Evolutionary conservation across 1,284 basidiomycete species (phyloP), one percentile per base, ranked within the genome.

Genomic region (Ceratobasidium sp.): DNA sequence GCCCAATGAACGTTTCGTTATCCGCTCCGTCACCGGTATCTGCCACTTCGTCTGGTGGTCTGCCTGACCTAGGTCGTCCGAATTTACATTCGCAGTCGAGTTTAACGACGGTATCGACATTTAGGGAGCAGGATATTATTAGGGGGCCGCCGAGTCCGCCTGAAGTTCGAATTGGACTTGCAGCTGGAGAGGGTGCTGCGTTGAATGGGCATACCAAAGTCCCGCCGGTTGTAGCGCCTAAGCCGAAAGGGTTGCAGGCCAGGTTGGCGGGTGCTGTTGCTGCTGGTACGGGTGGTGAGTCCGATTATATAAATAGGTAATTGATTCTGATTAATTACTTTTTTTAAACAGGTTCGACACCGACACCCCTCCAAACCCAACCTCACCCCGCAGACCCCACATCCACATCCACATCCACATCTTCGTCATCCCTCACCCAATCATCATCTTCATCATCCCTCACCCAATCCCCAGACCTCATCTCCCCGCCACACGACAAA

Each of bases 361-460:
- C 64, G 1, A 49, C 64, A 9, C 18, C 64, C 56, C 15, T 58
- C 56, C 26, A 18, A n/a, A n/a, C 3, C 26, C 33, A 33, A 33
- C 33, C 33, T 33, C 49, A n/a, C 15, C 49, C 49, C 15, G 18
- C 15, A 5, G n/a, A 15, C 18, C 49, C n/a, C 49, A 51, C 63
- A 64, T 10, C 15, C 42, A 15, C 33, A 42, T 20, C 15, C 26
- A 51, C 67, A 53, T 18, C 23, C 12, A 40, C 67, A 55, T 28
- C 53, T n/a, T 6, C 28, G 10, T 51, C 66, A 7, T 51, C 51
- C 3, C 28, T 15, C 6, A 18, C 3, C 46, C 64, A 28, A 28
- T 44, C 64, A 28, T 44, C 64, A 33, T 81, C 42, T 80, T 81
- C 18, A 79, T 79, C 2, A 70, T 81, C 49, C 78, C 80, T 63